These are phyloP conservation scores for Pseudogymnoascus sp. DNA, from an alignment of 2,329 filamentous ascomycete species.

Conservation along the genomic window DNA sequence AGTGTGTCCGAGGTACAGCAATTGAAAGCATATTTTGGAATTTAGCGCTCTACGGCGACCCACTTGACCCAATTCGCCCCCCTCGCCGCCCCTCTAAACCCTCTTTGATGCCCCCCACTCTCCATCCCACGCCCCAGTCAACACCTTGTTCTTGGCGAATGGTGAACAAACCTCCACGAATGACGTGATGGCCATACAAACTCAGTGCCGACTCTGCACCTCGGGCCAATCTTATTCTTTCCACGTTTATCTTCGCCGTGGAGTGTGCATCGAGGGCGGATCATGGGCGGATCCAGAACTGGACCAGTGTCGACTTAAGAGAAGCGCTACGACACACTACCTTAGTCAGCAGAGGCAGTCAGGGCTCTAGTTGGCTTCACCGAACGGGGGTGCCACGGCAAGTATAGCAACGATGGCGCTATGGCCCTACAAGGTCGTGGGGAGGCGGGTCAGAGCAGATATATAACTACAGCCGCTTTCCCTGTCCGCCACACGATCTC, in stretches of 20 bases:
- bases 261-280: background rate
- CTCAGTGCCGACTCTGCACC: background rate
- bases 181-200: background rate
- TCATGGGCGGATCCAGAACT: background rate
- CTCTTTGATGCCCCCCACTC: background rate
- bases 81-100: background rate
- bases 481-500: background rate
- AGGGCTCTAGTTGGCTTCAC: background rate
- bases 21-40: background rate
- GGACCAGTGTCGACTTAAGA: background rate
- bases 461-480: background rate
- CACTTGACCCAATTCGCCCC: background rate
- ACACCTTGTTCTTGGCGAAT: background rate
- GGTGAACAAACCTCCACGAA: background rate
- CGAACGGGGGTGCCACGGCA: background rate
- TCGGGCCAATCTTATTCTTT: background rate
- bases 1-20: too few species aligned
- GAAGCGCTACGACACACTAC: background rate
- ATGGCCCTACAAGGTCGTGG: background rate
- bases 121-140: background rate
- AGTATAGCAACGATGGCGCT: background rate
- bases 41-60: background rate
- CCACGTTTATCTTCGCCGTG: background rate
- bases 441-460: background rate
- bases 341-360: background rate